A percentile compares a stretch with the other conserved stretches of the same genome.
phyloP scores from a whole-genome alignment of 2,329 filamentous ascomycete species.

The Aspergillus pseudotamarii region DNA sequence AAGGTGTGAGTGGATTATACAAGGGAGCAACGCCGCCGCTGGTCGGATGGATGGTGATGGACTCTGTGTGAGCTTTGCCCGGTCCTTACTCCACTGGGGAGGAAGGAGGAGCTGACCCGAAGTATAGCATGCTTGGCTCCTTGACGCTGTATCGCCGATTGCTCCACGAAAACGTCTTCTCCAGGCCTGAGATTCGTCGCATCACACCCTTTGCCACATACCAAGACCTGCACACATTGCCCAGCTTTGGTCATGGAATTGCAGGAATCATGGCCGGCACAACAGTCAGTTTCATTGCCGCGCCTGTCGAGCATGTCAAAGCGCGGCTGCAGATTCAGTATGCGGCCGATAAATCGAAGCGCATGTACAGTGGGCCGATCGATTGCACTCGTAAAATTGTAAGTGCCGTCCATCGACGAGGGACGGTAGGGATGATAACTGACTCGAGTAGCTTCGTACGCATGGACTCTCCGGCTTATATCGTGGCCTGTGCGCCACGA shows the following conservation, averaged over 20 bases:
- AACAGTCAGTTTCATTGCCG: constrained; percentile 90
- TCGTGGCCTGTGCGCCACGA: constrained; percentile 79
- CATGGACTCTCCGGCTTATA: constrained; percentile 83
- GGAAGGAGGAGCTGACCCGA: constrained; percentile 21
- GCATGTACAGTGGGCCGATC: constrained; percentile 82
- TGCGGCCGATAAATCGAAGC: constrained; percentile 72
- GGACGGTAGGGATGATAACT: neutral
- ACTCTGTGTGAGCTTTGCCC: constrained; percentile 59
- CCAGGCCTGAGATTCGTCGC: constrained; percentile 50
- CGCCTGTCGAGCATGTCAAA: constrained; percentile 94
- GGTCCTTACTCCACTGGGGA: too few species aligned
- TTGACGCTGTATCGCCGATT: constrained; percentile 86
- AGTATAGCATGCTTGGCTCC: constrained; percentile 78
- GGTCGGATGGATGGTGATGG: constrained; percentile 99
- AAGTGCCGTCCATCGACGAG: constrained; percentile 18
- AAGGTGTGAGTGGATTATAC: constrained; percentile 84
- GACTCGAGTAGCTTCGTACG: constrained; percentile 39
- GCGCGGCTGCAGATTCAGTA: constrained; percentile 94
- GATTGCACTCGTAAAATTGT: constrained; percentile 73
- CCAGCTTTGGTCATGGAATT: constrained; percentile 78
- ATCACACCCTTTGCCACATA: constrained; percentile 40
- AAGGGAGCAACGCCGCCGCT: constrained; percentile 92
- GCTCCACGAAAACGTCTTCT: constrained; percentile 78
- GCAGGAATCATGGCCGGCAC: constrained; percentile 84
- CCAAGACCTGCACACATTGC: constrained; percentile 57